A percentile compares a stretch with the other conserved stretches of the same genome.
These are phyloP conservation scores for Trichomonascaceae sp. DNA, from an alignment of 1,139 yeast genomes.

Conservation along the genomic window DNA sequence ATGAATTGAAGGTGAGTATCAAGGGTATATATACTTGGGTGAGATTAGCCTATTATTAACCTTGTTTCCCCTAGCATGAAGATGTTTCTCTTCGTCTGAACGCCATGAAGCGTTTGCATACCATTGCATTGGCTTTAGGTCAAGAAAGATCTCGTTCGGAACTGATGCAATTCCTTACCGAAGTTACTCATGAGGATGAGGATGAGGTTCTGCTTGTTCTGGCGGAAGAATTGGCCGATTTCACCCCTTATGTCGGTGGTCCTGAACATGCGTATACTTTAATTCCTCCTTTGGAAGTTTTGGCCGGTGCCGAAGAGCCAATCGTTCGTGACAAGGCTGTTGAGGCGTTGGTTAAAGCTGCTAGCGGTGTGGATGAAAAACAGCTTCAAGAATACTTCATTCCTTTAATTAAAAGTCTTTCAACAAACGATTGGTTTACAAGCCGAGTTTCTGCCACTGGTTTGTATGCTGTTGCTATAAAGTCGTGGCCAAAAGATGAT, in stretches of 20 bases:
- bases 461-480: conserved; percentile 65
- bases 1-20: conserved; percentile 64
- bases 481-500: conserved; percentile 39
- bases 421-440: conserved; percentile 93
- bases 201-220: conserved; percentile 95
- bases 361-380: conserved; percentile 55
- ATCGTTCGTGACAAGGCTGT: conserved; percentile 93
- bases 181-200: conserved; percentile 96
- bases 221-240: conserved; percentile 84
- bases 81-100: conserved; percentile 90
- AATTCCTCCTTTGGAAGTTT: conserved; percentile 78
- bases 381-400: conserved; percentile 66
- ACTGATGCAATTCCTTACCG: conserved; percentile 78
- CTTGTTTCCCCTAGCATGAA: conserved; percentile 49
- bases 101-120: conserved; percentile 91
- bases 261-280: conserved; percentile 67
- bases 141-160: conserved; percentile 89
- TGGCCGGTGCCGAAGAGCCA: conserved; percentile 97
- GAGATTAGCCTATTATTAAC: background rate
- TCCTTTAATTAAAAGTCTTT: conserved; percentile 69
- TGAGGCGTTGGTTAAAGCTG: conserved; percentile 68
- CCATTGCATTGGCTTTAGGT: conserved; percentile 92
- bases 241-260: conserved; percentile 87
- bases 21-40: too few species aligned
- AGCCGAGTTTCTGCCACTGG: conserved; percentile 92